Base-by-base conservation (phyloP, 306 rosid species). In the Cercis canadensis region DNA sequence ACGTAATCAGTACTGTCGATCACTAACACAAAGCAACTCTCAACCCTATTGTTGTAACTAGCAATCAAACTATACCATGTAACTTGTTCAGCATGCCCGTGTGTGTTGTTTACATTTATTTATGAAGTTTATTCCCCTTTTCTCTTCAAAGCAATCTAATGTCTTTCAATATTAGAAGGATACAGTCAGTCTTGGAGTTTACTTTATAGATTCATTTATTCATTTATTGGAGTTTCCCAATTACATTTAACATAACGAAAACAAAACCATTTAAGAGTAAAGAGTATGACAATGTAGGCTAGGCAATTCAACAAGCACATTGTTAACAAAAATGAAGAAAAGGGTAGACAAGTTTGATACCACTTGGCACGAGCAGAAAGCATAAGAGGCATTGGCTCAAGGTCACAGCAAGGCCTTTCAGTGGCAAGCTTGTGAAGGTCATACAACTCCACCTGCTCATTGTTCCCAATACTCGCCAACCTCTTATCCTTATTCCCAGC, bases 1-100 rank as follows among this genome's bases (percentile, higher is more conserved):
- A 86, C 81, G 91, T 65, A 88, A 88, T 64, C 85, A 88, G 84
- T 88, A 81, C 86, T 78, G 82, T 85, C 79, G 79, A 83, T 86
- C 86, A 86, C 79, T n/a, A n/a, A n/a, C n/a, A n/a, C n/a, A n/a
- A n/a, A n/a, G n/a, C n/a, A n/a, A n/a, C n/a, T n/a, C n/a, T 84
- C 83, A 83, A 82, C 87, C 87, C 87, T 82, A 87, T 86, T 88
- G 81, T 79, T 82, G 50, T 86, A 55, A 84, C 95, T 88, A 86
- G 73, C 83, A 80, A 84, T 82, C 89, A 88, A 88, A 61, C 91
- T 78, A 88, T 84, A 77, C 81, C 81, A 17, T 82, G 83, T 69
- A 78, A 78, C n/a, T n/a, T n/a, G n/a, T 80, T 78, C 82, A 73
- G 63, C 81, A 57, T 67, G 24, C 64, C 76, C 62, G 55, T 18